These are phyloP conservation scores for Caloboletus firmus DNA, from an alignment of 1,284 basidiomycete genomes.

Conservation along the genomic window DNA sequence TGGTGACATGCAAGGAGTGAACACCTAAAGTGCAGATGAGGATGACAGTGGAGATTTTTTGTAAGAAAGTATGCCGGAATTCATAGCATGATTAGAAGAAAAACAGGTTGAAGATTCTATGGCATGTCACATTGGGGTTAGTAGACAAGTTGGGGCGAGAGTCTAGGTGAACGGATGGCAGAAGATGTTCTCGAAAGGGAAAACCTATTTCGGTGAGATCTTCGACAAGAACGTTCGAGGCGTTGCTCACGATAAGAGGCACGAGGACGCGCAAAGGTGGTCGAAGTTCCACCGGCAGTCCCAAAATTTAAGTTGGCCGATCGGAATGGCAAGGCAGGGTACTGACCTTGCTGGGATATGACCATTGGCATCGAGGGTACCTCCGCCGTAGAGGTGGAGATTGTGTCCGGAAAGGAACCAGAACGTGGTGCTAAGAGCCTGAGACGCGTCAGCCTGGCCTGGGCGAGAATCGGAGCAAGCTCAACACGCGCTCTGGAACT, in stretches of 20 bases:
- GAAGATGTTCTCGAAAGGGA: conserved; percentile 33
- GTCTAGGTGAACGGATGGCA: too few relatives aligned
- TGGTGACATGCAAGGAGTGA: too few relatives aligned
- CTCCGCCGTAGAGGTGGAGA: conserved; percentile 45
- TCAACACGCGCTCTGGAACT: conserved; percentile 42
- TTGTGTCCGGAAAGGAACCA: conserved; percentile 49
- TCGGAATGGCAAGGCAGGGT: too few relatives aligned
- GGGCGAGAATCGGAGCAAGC: neutral
- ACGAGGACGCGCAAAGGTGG: too few relatives aligned
- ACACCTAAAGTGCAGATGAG: too few relatives aligned
- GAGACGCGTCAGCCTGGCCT: conserved; percentile 14
- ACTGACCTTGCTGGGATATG: too few relatives aligned
- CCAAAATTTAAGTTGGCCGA: conserved; percentile 11
- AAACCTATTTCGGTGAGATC: conserved; percentile 40
- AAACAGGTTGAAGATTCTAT: too few relatives aligned
- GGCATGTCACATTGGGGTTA: conserved; percentile 32
- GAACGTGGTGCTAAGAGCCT: conserved; percentile 45
- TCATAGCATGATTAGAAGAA: too few relatives aligned
- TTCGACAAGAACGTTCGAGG: conserved; percentile 44
- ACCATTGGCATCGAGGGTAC: conserved; percentile 42
- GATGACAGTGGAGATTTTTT: too few relatives aligned
- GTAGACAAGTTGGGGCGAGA: conserved; percentile 13
- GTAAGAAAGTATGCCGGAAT: too few relatives aligned
- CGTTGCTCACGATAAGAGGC: conserved; percentile 47
- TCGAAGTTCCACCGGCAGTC: too few relatives aligned